Evolutionary conservation across 768 basidiomycete species (phyloP), one percentile per base, ranked within the genome.

Genomic region (Rhodosporidiobolus sp.): DNA sequence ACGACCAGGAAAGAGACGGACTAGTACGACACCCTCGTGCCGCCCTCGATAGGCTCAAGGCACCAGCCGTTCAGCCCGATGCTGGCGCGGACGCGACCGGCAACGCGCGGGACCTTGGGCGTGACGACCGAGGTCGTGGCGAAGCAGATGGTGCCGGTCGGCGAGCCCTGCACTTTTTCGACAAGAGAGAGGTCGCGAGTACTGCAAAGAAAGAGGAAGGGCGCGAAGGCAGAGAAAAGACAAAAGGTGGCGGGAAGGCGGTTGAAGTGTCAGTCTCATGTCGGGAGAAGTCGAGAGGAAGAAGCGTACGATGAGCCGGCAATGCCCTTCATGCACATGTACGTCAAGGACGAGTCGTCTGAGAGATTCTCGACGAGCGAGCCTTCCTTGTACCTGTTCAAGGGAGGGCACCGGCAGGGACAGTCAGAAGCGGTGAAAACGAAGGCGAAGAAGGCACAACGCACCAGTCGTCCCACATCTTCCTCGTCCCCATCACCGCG

Each of bases 381-480:
- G 22, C 76, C 76, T 38, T 71, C 72, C 28, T 72, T 64, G 65
- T 76, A 76, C 75, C 75, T 76, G 53, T 20, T n/a, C n/a, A n/a
- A 12, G 14, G 53, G 22, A 19, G 14, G 12, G 2, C n/a, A 30
- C 12, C 20, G 16, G 16, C 16, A 12, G 22, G 26, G 30, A 63
- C 24, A 66, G 45, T 16, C 24, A 16, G 5, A 26, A 22, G 56
- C 32, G 7, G 7, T 38, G 24, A 34, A 10, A 8, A 24, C 8
- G 26, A 8, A 14, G 5, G 7, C 19, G 48, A 4, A 8, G 10
- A 2, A 22, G 20, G 46, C 19, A 50, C 10, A 17, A 52, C 64
- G 20, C 45, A 77, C 76, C 76, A 77, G 34, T 77, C 76, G 26
- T 77, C 76, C 76, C 76, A 77, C 5, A 77, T 60, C 46, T 73